phyloP scores from a whole-genome alignment of 1,284 basidiomycete species.

The Ceratobasidium sp. region DNA sequence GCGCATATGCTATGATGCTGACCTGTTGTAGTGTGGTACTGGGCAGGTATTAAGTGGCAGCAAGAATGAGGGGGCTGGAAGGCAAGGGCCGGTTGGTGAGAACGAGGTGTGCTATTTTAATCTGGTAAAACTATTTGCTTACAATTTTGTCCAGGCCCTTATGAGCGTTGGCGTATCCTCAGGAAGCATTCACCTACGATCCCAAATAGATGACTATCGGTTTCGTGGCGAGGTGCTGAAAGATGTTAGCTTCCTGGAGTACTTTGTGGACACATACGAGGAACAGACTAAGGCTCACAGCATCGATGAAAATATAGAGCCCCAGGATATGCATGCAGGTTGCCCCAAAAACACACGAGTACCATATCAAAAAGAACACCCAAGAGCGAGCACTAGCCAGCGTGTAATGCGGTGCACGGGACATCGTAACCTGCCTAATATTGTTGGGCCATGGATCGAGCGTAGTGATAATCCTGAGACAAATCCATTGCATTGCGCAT shows the following conservation, averaged over 20 bases:
- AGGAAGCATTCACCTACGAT: background rate
- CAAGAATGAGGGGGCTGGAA: too few relatives aligned
- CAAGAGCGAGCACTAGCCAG: background rate
- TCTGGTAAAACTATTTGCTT: too few relatives aligned
- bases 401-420: background rate
- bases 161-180: background rate
- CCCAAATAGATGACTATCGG: background rate
- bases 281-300: background rate
- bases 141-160: background rate
- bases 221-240: background rate
- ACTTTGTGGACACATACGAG: background rate
- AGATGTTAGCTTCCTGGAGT: background rate
- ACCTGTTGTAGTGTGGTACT: background rate
- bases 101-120: too few relatives aligned
- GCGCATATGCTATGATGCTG: background rate
- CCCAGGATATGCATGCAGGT: background rate
- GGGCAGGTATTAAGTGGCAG: background rate
- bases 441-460: slow-evolving; percentile 25
- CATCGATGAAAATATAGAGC: background rate
- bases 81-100: too few relatives aligned
- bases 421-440: slow-evolving; percentile 25
- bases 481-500: slow-evolving; percentile 5
- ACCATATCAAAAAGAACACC: background rate
- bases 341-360: background rate
- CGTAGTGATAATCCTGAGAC: slow-evolving; percentile 16